phyloP scores from a whole-genome alignment of 257 asterid species.

The Solanum stenotomum region DNA sequence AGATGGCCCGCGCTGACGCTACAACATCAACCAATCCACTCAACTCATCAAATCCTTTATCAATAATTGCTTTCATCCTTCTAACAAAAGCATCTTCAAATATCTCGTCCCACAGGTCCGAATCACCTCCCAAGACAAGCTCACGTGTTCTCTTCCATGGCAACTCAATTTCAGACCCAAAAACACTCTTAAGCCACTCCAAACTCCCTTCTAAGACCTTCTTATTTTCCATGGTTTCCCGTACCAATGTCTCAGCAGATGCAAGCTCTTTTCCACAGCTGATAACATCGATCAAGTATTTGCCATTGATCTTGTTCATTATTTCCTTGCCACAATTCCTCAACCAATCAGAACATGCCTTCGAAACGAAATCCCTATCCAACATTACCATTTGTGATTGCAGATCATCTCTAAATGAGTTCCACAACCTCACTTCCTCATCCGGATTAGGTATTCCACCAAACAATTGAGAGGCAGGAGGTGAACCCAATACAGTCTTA shows the following conservation, averaged over 20 bases:
- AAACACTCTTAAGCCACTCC: slow-evolving; percentile 96
- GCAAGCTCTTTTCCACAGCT: slow-evolving; percentile 83
- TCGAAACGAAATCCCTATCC: slow-evolving; percentile 59
- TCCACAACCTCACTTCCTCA: slow-evolving; percentile 91
- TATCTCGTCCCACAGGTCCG: slow-evolving; percentile 94
- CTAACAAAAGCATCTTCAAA: slow-evolving; percentile 88
- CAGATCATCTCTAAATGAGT: slow-evolving; percentile 65
- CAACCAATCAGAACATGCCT: slow-evolving; percentile 91
- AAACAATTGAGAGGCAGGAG: slow-evolving; percentile 97
- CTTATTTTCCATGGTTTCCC: slow-evolving; percentile 89
- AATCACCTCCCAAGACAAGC: slow-evolving; percentile 93
- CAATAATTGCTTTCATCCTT: slow-evolving; percentile 82
- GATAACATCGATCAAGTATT: slow-evolving; percentile 74
- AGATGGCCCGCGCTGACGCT: slow-evolving; percentile 53
- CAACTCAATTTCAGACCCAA: slow-evolving; percentile 94
- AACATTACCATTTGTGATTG: slow-evolving; percentile 67
- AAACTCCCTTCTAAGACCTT: slow-evolving; percentile 91
- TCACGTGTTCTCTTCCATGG: slow-evolving; percentile 96
- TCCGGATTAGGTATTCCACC: slow-evolving; percentile 97
- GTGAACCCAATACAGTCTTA: slow-evolving; percentile 70
- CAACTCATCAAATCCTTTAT: slow-evolving; percentile 62
- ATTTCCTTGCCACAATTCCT: slow-evolving; percentile 87
- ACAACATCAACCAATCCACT: slow-evolving; percentile 52
- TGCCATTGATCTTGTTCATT: slow-evolving; percentile 61
- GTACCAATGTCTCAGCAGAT: slow-evolving; percentile 77